Base-by-base conservation (phyloP, 768 basidiomycete species). In the Solioccasus polychromus region DNA sequence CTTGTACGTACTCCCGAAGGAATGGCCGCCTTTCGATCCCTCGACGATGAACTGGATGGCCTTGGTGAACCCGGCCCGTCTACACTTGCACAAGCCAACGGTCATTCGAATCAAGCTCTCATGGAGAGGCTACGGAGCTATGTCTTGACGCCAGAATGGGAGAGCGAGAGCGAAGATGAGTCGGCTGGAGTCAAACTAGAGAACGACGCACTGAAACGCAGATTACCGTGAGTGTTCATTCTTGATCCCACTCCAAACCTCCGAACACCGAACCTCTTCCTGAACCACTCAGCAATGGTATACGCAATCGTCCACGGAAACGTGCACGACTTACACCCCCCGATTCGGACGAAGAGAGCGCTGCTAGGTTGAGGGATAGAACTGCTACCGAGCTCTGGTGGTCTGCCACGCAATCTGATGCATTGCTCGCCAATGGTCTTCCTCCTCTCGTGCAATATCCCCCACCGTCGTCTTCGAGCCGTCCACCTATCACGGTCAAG, bases 321-420 rank as follows among this genome's bases (percentile, higher is more conserved):
- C 82, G 84, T 30, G 66, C 71, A 11, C 77, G 83, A 26, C 74
- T 75, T 19, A 70, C 65, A 1, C 66, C 72, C 12, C 61, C 73
- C 51, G 53, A 71, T 61, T 61, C 68, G 60, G 28, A 71, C 56
- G 34, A 71, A 57, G 50, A 64, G 65, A 30, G 18, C 28, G 35
- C 29, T 1, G 4, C 22, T 43, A 41, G 42, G 19, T 70, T 69
- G 17, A 68, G 71, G 44, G 70, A 73, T 19, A 51, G 41, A 36
- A 77, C 78, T 32, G 54, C 71, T 3, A 69, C 73, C 6, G 76
- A 82, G 29, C 63, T 83, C 6, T 92, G 89, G 89, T 91, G 88
- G 88, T 72, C 77, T 23, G 83, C 82, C 4, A 73, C 81, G 29
- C 79, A 79, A 52, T 80, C 78, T 2, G 80, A 85, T 53, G 58